These are phyloP conservation scores for Ustilago curta DNA, from an alignment of 1,284 basidiomycete genomes.

Conservation along the genomic window DNA sequence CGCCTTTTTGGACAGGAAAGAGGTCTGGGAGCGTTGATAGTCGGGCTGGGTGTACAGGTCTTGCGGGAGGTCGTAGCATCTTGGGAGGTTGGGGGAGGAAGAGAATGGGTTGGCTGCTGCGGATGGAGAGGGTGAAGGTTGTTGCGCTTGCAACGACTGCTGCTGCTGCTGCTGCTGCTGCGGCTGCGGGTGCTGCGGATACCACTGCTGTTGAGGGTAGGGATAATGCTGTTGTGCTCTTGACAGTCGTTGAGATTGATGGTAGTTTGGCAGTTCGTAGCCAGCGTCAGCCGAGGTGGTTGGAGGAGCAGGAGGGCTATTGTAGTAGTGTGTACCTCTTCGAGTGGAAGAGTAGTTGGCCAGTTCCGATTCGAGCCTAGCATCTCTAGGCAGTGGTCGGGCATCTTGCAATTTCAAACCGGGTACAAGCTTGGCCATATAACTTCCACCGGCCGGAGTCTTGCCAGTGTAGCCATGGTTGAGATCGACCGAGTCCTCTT, in stretches of 20 bases:
- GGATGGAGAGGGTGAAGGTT: not conserved
- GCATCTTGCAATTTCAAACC: conserved; percentile 36
- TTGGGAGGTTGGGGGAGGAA: conserved; percentile 8
- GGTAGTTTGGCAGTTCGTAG: conserved; percentile 10
- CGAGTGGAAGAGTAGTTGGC: conserved; percentile 23
- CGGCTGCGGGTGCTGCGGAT: conserved; percentile 10
- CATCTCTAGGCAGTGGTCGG: conserved; percentile 23
- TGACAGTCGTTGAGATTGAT: conserved; percentile 6
- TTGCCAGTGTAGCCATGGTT: conserved; percentile 9
- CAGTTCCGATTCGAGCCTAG: conserved; percentile 27
- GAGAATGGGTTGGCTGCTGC: conserved; percentile 18
- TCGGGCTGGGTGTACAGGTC: not conserved
- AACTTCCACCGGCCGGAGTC: conserved; percentile 24
- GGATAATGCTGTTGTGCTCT: not conserved
- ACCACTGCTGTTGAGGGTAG: conserved; percentile 1
- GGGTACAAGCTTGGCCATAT: conserved; percentile 43
- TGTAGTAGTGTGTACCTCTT: conserved; percentile 21
- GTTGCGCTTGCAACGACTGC: not conserved
- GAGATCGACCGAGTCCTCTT: conserved; percentile 25
- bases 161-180: not conserved
- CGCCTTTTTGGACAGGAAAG: conserved; percentile 10
- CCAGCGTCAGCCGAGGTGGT: not conserved
- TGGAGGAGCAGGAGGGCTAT: not conserved
- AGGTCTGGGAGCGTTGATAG: conserved; percentile 12
- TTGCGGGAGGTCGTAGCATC: conserved; percentile 4